phyloP scores from a whole-genome alignment of 495 filamentous ascomycete species.

The Lichenothelia convexa region DNA sequence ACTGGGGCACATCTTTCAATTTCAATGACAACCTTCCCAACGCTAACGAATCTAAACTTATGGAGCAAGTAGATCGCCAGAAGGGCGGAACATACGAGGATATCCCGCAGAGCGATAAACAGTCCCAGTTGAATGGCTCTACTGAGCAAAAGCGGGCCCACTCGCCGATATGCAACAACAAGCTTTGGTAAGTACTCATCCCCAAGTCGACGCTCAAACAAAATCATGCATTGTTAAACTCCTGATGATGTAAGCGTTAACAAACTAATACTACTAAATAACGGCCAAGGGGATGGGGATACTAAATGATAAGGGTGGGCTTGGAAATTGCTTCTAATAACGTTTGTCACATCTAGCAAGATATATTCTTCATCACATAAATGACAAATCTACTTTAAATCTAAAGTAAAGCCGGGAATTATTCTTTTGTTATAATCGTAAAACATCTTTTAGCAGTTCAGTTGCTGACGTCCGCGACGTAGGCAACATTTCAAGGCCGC shows the following conservation, averaged over 20 bases:
- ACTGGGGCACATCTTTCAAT: slow-evolving; percentile 60
- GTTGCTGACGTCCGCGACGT: too few species aligned
- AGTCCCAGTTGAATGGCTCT: slow-evolving; percentile 47
- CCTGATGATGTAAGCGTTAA: slow-evolving; percentile 8
- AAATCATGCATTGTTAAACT: slow-evolving; percentile 11
- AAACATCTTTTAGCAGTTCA: too few species aligned
- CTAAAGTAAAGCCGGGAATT: too few species aligned
- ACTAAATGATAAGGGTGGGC: slow-evolving; percentile 7
- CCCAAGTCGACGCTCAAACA: background rate
- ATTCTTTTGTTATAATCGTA: too few species aligned
- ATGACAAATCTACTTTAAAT: too few species aligned
- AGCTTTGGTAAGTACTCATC: slow-evolving; percentile 56
- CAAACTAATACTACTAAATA: slow-evolving; percentile 9
- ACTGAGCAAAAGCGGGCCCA: too few species aligned
- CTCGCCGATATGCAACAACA: slow-evolving; percentile 59
- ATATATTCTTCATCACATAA: too few species aligned
- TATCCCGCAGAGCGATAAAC: slow-evolving; percentile 40
- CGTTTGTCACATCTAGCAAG: slow-evolving; percentile 1
- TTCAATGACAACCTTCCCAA: slow-evolving; percentile 27
- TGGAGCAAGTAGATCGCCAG: slow-evolving; percentile 51
- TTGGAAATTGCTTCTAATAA: slow-evolving; percentile 4
- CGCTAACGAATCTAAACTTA: slow-evolving; percentile 47
- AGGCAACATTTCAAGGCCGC: slow-evolving; percentile 79
- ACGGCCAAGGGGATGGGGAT: slow-evolving; percentile 5
- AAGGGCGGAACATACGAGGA: slow-evolving; percentile 52